Conservation (phyloP, 1,139 yeast species). For the Torulaspora globosa region DNA sequence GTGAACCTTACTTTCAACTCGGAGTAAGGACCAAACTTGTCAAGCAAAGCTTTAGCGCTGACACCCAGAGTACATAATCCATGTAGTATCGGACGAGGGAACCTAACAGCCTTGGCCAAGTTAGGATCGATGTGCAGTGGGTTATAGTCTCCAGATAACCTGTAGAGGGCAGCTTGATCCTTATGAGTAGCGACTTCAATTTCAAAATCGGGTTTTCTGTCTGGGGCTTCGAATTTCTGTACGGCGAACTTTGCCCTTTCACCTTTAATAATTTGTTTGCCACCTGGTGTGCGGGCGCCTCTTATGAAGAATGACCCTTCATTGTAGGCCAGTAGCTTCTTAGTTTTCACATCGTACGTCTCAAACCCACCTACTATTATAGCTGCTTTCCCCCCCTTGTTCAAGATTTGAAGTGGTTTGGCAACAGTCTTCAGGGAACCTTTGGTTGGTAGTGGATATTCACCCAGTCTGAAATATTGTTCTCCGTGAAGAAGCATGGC, state of each 20-base stretch:
- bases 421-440: slow-evolving; percentile 59
- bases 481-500: slow-evolving; percentile 91
- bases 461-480: slow-evolving; percentile 76
- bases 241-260: slow-evolving; percentile 55
- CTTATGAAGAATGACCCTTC: slow-evolving; percentile 85
- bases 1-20: slow-evolving; percentile 91
- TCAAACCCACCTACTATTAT: slow-evolving; percentile 72
- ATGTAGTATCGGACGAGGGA: slow-evolving; percentile 83
- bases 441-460: slow-evolving; percentile 76
- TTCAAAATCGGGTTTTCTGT: slow-evolving; percentile 62
- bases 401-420: slow-evolving; percentile 67
- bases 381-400: slow-evolving; percentile 88
- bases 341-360: slow-evolving; percentile 65
- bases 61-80: slow-evolving; percentile 90
- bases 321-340: slow-evolving; percentile 69
- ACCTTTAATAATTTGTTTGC: slow-evolving; percentile 42
- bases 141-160: slow-evolving; percentile 90
- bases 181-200: slow-evolving; percentile 55
- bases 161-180: slow-evolving; percentile 85
- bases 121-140: slow-evolving; percentile 93
- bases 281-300: slow-evolving; percentile 66
- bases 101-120: slow-evolving; percentile 86
- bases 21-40: slow-evolving; percentile 73
- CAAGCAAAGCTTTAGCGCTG: slow-evolving; percentile 69
- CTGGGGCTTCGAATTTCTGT: slow-evolving; percentile 62